Conservation (phyloP, 768 basidiomycete genomes). For the Cyathus striatus region DNA sequence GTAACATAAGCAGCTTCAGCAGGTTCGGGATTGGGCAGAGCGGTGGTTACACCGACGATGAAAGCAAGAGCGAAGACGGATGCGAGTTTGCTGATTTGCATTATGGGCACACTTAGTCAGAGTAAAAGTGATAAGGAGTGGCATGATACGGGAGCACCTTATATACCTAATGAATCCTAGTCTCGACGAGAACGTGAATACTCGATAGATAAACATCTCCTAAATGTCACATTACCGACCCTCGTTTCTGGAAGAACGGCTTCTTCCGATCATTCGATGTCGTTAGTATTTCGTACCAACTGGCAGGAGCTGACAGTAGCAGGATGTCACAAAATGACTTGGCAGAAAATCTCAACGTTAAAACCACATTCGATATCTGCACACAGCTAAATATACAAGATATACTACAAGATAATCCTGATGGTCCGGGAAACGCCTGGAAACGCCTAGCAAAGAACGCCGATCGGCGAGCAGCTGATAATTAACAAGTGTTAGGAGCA, state of each 20-base stretch:
- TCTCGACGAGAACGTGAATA: no score
- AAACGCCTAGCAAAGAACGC: neutral
- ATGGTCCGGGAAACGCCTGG: neutral
- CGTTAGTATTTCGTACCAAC: no score
- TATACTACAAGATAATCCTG: neutral
- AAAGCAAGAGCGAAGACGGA: neutral
- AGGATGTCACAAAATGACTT: constrained; percentile 2
- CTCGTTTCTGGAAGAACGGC: no score
- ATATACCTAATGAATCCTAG: neutral
- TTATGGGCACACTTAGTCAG: neutral
- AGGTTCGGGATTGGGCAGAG: neutral
- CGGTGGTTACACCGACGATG: neutral
- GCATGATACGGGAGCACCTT: no score
- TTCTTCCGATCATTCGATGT: neutral
- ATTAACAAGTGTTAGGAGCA: no score
- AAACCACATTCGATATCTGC: neutral
- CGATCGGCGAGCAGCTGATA: neutral
- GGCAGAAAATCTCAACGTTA: neutral
- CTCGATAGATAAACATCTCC: no score
- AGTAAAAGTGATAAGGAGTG: neutral
- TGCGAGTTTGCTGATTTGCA: neutral
- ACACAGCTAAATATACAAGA: neutral
- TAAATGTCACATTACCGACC: no score
- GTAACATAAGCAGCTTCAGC: neutral
- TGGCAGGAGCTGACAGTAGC: neutral